Conservation (phyloP, 768 basidiomycete species). For the Termitomyces sp. region DNA sequence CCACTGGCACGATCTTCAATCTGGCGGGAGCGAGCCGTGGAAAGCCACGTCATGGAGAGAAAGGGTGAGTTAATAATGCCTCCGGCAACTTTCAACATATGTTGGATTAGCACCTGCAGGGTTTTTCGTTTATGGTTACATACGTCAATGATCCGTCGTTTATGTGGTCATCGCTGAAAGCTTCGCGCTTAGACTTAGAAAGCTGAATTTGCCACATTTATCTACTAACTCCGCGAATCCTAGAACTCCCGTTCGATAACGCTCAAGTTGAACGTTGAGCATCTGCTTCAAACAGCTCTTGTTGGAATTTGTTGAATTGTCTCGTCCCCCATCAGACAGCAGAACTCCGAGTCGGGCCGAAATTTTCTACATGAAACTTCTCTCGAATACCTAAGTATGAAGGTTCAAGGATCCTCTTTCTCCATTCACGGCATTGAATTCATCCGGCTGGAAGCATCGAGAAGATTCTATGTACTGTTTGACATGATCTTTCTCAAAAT, state of each 20-base stretch:
- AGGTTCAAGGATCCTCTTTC: background rate
- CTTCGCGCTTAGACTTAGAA: constrained; percentile 19
- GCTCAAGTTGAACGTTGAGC: background rate
- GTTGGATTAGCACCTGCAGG: background rate
- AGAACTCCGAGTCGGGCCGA: background rate
- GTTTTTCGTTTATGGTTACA: constrained; percentile 14
- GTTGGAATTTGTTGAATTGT: background rate
- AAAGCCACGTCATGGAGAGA: background rate
- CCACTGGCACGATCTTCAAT: background rate
- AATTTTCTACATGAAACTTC: background rate
- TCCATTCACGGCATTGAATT: background rate
- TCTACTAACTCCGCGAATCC: background rate
- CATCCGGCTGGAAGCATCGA: background rate
- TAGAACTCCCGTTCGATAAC: background rate
- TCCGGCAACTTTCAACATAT: background rate
- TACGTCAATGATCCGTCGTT: constrained; percentile 11
- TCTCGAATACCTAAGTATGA: background rate
- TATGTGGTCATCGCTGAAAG: constrained; percentile 17
- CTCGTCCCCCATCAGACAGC: background rate
- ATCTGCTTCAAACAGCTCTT: background rate
- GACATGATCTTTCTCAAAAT: background rate
- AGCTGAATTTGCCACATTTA: background rate
- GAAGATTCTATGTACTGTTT: background rate
- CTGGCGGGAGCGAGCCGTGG: background rate
- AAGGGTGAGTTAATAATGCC: constrained; percentile 12